Evolutionary conservation across 352 stramenopile species (phyloP).

Genomic region (Blastocystis sp.): DNA sequence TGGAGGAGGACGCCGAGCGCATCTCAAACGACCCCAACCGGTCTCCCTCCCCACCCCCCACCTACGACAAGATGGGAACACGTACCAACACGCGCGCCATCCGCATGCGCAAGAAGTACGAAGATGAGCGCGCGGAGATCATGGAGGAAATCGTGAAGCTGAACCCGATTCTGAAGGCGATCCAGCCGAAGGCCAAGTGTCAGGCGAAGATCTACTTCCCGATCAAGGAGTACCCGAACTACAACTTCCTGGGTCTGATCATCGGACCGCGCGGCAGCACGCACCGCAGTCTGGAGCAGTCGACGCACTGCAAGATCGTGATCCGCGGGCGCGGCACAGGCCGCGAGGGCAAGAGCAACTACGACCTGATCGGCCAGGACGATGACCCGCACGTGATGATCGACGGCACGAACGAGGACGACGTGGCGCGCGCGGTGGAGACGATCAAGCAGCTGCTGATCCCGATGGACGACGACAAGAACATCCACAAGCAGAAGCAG

Average conservation of each 20-base stretch:
- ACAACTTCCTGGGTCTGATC: conserved; percentile 99
- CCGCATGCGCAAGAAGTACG: conserved; percentile 78
- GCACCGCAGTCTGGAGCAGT: conserved; percentile 93
- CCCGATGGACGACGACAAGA: conserved; percentile 74
- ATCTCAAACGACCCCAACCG: conserved; percentile 68
- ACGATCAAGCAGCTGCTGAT: conserved; percentile 78
- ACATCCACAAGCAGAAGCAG: conserved; percentile 92
- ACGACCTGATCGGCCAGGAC: conserved; percentile 74
- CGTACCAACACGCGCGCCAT: conserved; percentile 87
- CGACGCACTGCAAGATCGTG: conserved; percentile 95
- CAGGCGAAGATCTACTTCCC: conserved; percentile 91
- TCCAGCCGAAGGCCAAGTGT: conserved; percentile 72
- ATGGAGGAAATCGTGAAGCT: conserved; percentile 88
- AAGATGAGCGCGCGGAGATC: conserved; percentile 76
- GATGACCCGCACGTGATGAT: conserved; percentile 90
- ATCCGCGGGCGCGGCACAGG: conserved; percentile 84
- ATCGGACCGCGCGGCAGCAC: conserved; percentile 95
- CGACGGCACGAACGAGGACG: conserved; percentile 74
- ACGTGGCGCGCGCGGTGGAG: conserved; percentile 71
- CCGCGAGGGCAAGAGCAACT: conserved; percentile 70
- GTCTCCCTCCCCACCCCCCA: conserved; percentile 77
- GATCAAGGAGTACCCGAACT: conserved; percentile 87
- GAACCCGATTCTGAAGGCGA: conserved; percentile 67
- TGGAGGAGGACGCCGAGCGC: conserved; percentile 57
- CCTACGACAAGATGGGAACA: conserved; percentile 85